A percentile compares a stretch with the other conserved stretches of the same genome.
These are phyloP conservation scores for Pseudonitzschia pungens DNA, from an alignment of 108 stramenopile species.

Conservation along the genomic window DNA sequence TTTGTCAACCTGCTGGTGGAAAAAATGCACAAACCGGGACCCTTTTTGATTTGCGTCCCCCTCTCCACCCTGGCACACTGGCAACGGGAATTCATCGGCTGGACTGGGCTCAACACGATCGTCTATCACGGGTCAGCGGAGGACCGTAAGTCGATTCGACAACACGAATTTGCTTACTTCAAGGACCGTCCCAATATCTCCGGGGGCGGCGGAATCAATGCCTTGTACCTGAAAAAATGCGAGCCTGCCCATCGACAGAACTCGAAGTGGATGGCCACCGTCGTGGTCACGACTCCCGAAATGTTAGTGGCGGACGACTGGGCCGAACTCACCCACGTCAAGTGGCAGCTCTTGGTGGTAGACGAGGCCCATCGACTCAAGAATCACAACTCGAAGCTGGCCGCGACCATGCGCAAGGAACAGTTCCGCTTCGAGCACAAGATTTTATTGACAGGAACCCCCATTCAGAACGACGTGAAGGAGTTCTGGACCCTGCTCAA, in stretches of 20 bases:
- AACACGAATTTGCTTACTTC: slow-evolving; percentile 80
- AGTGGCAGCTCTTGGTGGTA: slow-evolving; percentile 92
- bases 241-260: slow-evolving; percentile 30
- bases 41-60: slow-evolving; percentile 91
- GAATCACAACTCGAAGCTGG: slow-evolving; percentile 91
- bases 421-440: slow-evolving; percentile 71
- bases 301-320: slow-evolving; percentile 84
- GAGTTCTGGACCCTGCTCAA: slow-evolving; percentile 93
- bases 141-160: slow-evolving; percentile 75
- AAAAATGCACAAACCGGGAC: slow-evolving; percentile 54
- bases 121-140: slow-evolving; percentile 90
- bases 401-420: slow-evolving; percentile 76
- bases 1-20: slow-evolving; percentile 67
- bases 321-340: slow-evolving; percentile 66
- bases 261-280: slow-evolving; percentile 85
- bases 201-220: slow-evolving; percentile 49
- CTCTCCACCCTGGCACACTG: slow-evolving; percentile 94
- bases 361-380: slow-evolving; percentile 98
- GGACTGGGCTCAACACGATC: slow-evolving; percentile 94
- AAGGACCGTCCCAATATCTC: slow-evolving; percentile 50
- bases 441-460: slow-evolving; percentile 95
- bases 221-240: slow-evolving; percentile 64
- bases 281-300: slow-evolving; percentile 91
- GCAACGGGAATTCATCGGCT: slow-evolving; percentile 88
- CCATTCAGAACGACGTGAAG: slow-evolving; percentile 77